These are phyloP conservation scores for Nadsonia starkeyi-henricii DNA, from an alignment of 1,139 yeast species.

Conservation along the genomic window DNA sequence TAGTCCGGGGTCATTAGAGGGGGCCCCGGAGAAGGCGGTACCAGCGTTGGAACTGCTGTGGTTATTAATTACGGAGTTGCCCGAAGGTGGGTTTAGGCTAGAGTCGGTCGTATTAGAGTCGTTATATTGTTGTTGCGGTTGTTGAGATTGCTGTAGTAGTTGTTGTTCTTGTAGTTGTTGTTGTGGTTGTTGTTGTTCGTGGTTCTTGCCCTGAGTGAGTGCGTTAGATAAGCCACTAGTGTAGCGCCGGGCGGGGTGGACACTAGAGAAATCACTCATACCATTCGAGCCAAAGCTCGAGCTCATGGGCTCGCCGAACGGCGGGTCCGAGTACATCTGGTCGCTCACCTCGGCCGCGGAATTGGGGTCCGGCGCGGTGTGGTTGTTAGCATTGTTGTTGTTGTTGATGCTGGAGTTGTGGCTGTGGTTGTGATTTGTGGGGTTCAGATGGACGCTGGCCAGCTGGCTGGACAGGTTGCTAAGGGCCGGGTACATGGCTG, in stretches of 20 bases:
- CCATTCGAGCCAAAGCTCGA: too few relatives aligned
- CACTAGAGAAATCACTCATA: too few relatives aligned
- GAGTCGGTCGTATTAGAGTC: too few relatives aligned
- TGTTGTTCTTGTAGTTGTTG: slow-evolving; percentile 1
- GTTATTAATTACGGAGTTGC: slow-evolving; percentile 1
- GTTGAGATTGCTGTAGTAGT: neutral
- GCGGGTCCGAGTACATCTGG: too few relatives aligned
- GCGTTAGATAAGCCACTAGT: too few relatives aligned
- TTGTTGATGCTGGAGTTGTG: slow-evolving; percentile 1
- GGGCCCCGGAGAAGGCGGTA: neutral
- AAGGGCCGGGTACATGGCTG: neutral
- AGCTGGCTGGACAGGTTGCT: neutral
- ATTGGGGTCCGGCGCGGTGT: neutral
- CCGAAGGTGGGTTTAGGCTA: too few relatives aligned
- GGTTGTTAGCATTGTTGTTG: slow-evolving; percentile 3
- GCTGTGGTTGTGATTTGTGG: neutral
- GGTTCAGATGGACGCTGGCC: neutral
- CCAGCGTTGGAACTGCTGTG: neutral
- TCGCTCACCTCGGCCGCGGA: neutral
- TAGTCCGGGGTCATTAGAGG: neutral
- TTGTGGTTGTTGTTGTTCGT: neutral
- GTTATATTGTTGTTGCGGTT: neutral
- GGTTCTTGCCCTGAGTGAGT: neutral
- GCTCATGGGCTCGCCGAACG: too few relatives aligned
- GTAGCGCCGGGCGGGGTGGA: too few relatives aligned